Conservation (phyloP, 108 stramenopile genomes). For the Nannochloropsis oceanica region DNA sequence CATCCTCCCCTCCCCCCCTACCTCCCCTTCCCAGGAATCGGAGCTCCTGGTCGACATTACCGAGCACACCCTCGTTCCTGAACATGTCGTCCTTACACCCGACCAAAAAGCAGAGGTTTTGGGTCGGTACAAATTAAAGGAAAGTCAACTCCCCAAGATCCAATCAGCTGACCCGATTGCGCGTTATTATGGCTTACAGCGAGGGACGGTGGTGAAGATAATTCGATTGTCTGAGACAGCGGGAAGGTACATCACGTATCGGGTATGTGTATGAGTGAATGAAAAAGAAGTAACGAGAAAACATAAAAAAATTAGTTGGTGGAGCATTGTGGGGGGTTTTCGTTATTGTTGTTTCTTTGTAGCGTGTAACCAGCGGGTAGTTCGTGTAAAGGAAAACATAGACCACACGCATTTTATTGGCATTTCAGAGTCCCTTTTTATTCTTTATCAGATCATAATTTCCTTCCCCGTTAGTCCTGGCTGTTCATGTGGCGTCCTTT, state of each 20-base stretch:
- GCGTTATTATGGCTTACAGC: conserved; percentile 90
- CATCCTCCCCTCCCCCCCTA: too few species aligned
- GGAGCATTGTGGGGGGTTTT: too few species aligned
- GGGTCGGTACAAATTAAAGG: conserved; percentile 87
- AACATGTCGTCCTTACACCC: conserved; percentile 54
- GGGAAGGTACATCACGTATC: conserved; percentile 96
- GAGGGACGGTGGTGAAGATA: conserved; percentile 95
- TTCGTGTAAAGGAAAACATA: too few species aligned
- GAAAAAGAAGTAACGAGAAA: not conserved
- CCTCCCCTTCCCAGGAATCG: conserved; percentile 39
- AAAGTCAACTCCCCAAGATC: conserved; percentile 94
- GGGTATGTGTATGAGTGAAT: conserved; percentile 73
- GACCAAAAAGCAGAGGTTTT: conserved; percentile 87
- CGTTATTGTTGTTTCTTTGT: too few species aligned
- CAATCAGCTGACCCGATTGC: conserved; percentile 94
- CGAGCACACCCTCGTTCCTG: conserved; percentile 69
- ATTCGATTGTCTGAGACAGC: conserved; percentile 97
- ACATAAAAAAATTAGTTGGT: too few species aligned
- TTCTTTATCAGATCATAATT: too few species aligned
- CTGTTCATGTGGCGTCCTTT: too few species aligned
- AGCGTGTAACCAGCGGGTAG: too few species aligned
- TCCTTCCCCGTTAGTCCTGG: too few species aligned
- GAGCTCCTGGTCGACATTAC: conserved; percentile 98
- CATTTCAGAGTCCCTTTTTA: too few species aligned
- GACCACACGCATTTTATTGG: too few species aligned